Evolutionary conservation across 139 green algal species (phyloP).

Genomic region (Chlamydomonas sp.): DNA sequence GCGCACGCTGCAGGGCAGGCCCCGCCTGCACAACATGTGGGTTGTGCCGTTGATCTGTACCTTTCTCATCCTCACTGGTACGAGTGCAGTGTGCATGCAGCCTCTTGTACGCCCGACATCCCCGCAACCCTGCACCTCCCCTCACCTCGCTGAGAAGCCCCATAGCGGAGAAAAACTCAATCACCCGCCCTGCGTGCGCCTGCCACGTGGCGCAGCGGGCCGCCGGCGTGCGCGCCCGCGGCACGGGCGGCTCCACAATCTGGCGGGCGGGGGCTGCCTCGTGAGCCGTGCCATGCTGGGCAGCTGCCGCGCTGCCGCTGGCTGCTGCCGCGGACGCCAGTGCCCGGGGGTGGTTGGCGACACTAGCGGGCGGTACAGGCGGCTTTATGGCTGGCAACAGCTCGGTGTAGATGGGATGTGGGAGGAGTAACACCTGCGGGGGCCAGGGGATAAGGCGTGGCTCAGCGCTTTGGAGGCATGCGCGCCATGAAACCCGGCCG

Average conservation of each 20-base stretch:
- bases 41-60: too few relatives aligned
- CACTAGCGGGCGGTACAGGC: not conserved
- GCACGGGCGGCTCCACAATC: constrained; percentile 6
- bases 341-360: not conserved
- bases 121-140: too few relatives aligned
- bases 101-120: too few relatives aligned
- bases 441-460: not conserved
- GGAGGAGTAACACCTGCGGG: constrained; percentile 31
- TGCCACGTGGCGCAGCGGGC: constrained; percentile 32
- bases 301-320: not conserved
- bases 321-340: not conserved
- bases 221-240: not conserved
- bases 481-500: too few relatives aligned
- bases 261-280: not conserved
- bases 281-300: not conserved
- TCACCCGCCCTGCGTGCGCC: constrained; percentile 13
- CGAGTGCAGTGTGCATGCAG: too few relatives aligned
- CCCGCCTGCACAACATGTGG: too few relatives aligned
- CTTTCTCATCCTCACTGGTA: too few relatives aligned
- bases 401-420: not conserved
- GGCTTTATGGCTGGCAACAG: not conserved
- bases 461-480: too few relatives aligned
- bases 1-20: too few relatives aligned
- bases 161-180: constrained; percentile 47
- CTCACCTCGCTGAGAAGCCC: constrained; percentile 30